Percentiles rank a stretch among this genome's conserved stretches.
These are phyloP conservation scores for Pythium sp. DNA, from an alignment of 352 stramenopile genomes.

Conservation along the genomic window DNA sequence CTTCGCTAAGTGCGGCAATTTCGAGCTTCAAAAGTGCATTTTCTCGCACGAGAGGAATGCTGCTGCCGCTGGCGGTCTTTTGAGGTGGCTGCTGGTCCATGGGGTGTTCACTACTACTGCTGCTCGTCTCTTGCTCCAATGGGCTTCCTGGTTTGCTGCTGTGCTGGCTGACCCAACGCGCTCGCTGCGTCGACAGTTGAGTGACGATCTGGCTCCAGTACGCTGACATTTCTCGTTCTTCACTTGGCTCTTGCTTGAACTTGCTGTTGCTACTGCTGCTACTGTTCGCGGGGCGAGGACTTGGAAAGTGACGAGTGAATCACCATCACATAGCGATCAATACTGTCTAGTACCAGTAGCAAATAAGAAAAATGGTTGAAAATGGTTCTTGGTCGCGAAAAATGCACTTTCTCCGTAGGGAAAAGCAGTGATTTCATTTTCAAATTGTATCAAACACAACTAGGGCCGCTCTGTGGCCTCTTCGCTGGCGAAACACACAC, in stretches of 20 bases:
- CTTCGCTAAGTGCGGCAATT: not conserved
- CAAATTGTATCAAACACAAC: not conserved
- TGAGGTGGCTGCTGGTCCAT: not conserved
- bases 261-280: not conserved
- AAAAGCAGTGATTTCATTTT: too few species aligned
- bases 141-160: not conserved
- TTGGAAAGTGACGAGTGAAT: not conserved
- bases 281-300: not conserved
- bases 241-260: not conserved
- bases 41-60: not conserved
- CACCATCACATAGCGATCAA: not conserved
- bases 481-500: not conserved
- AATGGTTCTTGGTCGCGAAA: not conserved
- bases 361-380: constrained; percentile 1
- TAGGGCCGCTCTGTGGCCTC: too few species aligned
- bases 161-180: constrained; percentile 7
- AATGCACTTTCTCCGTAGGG: not conserved
- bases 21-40: constrained; percentile 13
- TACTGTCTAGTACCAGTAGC: not conserved
- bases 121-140: not conserved
- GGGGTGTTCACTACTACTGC: too few species aligned
- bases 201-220: constrained; percentile 13
- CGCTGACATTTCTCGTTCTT: constrained; percentile 3
- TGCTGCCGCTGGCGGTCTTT: not conserved
- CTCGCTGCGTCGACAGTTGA: constrained; percentile 8